A percentile compares a stretch with the other conserved stretches of the same genome.
phyloP scores from a whole-genome alignment of 768 basidiomycete species.

The Lactarius indigo region DNA sequence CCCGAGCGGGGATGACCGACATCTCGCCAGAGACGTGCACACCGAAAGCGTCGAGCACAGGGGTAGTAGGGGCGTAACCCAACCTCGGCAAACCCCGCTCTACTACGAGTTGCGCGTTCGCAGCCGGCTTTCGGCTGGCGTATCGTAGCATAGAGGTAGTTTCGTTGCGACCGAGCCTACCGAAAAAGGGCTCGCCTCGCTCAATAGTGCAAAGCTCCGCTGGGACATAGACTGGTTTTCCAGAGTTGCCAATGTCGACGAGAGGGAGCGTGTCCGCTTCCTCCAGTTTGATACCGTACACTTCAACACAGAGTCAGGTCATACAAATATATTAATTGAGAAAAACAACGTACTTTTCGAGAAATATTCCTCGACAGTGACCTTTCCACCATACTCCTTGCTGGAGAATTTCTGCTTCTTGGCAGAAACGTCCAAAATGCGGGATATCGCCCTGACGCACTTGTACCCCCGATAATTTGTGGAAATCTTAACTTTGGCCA shows the following conservation, averaged over 20 bases:
- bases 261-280: slow-evolving; percentile 37
- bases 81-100: slow-evolving; percentile 54
- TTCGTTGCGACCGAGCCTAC: slow-evolving; percentile 55
- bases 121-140: slow-evolving; percentile 60
- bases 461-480: slow-evolving; percentile 43
- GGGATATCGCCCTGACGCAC: slow-evolving; percentile 27
- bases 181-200: slow-evolving; percentile 56
- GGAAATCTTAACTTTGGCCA: slow-evolving; percentile 56
- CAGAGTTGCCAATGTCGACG: slow-evolving; percentile 34
- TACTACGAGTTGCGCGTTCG: slow-evolving; percentile 58
- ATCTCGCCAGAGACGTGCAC: slow-evolving; percentile 54
- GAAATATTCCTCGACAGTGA: slow-evolving; percentile 66
- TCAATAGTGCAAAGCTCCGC: slow-evolving; percentile 69
- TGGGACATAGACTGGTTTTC: slow-evolving; percentile 46
- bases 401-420: slow-evolving; percentile 50
- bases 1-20: slow-evolving; percentile 60
- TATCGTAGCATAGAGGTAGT: slow-evolving; percentile 66
- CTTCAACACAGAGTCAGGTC: slow-evolving; percentile 34
- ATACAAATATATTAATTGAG: background rate
- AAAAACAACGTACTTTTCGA: slow-evolving; percentile 44
- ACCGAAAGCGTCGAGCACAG: slow-evolving; percentile 48
- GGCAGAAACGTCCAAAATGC: slow-evolving; percentile 41
- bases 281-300: slow-evolving; percentile 52
- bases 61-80: slow-evolving; percentile 43
- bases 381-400: slow-evolving; percentile 49